phyloP scores from a whole-genome alignment of 2,329 filamentous ascomycete species.

The Cadophora sp. region DNA sequence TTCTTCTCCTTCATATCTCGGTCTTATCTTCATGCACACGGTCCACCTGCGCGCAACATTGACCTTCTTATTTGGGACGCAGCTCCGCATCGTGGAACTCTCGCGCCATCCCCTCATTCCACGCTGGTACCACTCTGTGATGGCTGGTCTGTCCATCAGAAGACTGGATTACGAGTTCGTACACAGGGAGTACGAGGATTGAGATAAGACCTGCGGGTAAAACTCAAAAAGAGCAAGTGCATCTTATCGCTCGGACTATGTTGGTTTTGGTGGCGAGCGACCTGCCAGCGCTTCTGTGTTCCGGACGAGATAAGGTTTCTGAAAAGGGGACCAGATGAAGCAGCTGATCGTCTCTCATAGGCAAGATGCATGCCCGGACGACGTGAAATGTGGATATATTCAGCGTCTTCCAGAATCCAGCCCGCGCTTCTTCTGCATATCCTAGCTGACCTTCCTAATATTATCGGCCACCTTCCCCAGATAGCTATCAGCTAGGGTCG shows the following conservation, averaged over 20 bases:
- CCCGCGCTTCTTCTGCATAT: background rate
- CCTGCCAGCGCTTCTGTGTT: background rate
- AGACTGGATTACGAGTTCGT: background rate
- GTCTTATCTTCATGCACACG: conserved; percentile 2
- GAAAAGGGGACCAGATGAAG: background rate
- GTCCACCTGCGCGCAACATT: background rate
- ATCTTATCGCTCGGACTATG: background rate
- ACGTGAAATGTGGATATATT: background rate
- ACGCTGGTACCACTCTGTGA: background rate
- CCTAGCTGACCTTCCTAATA: background rate
- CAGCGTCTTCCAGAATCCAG: background rate
- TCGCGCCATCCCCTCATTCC: background rate
- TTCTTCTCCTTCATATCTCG: conserved; percentile 3
- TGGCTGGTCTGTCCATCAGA: background rate
- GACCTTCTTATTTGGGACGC: background rate
- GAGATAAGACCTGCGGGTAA: background rate
- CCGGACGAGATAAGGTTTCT: background rate
- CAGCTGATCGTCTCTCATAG: background rate
- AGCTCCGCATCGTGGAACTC: background rate
- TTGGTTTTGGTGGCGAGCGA: background rate
- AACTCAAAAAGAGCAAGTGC: background rate
- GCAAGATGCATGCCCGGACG: background rate
- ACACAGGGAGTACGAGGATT: background rate
- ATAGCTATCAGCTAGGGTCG: background rate
- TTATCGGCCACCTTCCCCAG: background rate